A percentile compares a stretch with the other conserved stretches of the same genome.
phyloP scores from a whole-genome alignment of 495 filamentous ascomycete species.

The Penicillium malachiteum region DNA sequence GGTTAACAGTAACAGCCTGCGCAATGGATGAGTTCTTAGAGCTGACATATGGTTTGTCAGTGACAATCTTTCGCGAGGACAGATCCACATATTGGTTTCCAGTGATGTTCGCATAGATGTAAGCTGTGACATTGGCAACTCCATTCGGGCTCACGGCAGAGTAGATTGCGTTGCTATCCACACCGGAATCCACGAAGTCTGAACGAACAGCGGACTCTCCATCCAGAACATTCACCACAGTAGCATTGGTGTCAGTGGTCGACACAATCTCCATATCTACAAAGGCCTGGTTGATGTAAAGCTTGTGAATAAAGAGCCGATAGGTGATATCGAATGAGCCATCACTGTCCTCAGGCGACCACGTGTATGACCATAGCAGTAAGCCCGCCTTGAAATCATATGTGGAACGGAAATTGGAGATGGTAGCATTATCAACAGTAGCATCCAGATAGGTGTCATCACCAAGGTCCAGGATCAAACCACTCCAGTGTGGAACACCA shows the following conservation, averaged over 20 bases:
- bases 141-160: conserved; percentile 56
- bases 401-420: conserved; percentile 61
- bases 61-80: conserved; percentile 42
- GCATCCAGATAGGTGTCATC: conserved; percentile 57
- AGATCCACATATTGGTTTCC: conserved; percentile 47
- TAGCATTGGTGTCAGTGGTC: conserved; percentile 43
- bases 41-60: conserved; percentile 46
- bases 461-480: conserved; percentile 59
- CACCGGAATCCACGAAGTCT: conserved; percentile 51
- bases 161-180: conserved; percentile 51
- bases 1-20: conserved; percentile 50
- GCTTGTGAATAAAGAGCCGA: conserved; percentile 60
- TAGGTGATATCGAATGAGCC: conserved; percentile 56
- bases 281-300: conserved; percentile 61
- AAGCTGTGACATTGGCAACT: conserved; percentile 56
- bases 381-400: conserved; percentile 64
- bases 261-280: conserved; percentile 57
- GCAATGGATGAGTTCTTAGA: conserved; percentile 61
- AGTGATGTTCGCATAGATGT: conserved; percentile 53
- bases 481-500: conserved; percentile 70
- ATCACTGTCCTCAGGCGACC: conserved; percentile 55
- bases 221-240: conserved; percentile 59
- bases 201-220: conserved; percentile 59
- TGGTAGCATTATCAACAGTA: conserved; percentile 55
- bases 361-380: conserved; percentile 63